phyloP scores from a whole-genome alignment of 495 filamentous ascomycete genomes.

The Penicillium samsonianum region DNA sequence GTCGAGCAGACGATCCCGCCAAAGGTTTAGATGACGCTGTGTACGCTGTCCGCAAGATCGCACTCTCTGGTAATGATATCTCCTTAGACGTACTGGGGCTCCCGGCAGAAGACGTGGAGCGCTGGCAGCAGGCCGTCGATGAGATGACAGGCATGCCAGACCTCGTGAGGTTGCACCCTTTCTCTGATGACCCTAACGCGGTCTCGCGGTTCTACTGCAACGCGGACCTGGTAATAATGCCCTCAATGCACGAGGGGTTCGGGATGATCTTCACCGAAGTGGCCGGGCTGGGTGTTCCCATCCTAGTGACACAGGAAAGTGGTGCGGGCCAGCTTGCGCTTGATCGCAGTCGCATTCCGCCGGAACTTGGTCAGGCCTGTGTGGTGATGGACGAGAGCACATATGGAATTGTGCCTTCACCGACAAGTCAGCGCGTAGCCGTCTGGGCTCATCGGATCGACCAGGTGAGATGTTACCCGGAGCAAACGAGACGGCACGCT shows the following conservation, averaged over 20 bases:
- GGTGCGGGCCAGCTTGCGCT: not conserved
- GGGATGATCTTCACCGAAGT: constrained; percentile 2
- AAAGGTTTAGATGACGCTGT: constrained; percentile 3
- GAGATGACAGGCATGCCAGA: constrained; percentile 2
- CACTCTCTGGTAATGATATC: not conserved
- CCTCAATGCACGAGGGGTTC: constrained; percentile 2
- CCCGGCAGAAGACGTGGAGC: not conserved
- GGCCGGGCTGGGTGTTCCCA: not conserved
- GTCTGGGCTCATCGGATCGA: constrained; percentile 4
- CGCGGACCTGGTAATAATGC: not conserved
- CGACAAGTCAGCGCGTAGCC: not conserved
- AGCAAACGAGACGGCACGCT: not conserved
- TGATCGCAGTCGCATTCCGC: constrained; percentile 1
- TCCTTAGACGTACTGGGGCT: not conserved
- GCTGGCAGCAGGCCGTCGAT: not conserved
- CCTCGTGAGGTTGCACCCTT: not conserved
- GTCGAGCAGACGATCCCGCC: constrained; percentile 1
- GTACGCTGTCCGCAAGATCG: not conserved
- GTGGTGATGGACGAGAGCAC: constrained; percentile 4
- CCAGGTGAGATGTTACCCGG: constrained; percentile 4
- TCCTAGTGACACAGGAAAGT: not conserved
- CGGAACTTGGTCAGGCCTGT: not conserved
- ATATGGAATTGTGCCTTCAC: constrained; percentile 2
- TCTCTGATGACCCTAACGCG: not conserved
- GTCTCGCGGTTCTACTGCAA: constrained; percentile 1